A percentile compares a stretch with the other conserved stretches of the same genome.
phyloP scores from a whole-genome alignment of 345 rosid species.

The Heritiera littoralis region DNA sequence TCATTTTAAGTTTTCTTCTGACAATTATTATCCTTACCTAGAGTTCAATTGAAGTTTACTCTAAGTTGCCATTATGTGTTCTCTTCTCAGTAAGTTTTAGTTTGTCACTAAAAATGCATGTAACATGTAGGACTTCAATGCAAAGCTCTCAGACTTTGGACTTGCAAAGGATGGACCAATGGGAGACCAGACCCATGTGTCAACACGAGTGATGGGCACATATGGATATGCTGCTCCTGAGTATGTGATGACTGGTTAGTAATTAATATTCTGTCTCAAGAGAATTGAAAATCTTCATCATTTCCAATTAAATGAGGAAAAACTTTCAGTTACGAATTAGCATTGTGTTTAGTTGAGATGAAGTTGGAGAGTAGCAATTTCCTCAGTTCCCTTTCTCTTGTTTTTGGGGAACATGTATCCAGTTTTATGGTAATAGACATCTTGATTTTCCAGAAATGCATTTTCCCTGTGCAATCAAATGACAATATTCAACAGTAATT shows the following conservation, averaged over 20 bases:
- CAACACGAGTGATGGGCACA: constrained; percentile 98
- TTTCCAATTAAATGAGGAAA: constrained; percentile 1
- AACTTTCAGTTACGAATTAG: not conserved
- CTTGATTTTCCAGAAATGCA: not conserved
- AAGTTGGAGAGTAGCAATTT: not conserved
- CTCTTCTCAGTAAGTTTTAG: constrained; percentile 1
- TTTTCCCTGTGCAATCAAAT: not conserved
- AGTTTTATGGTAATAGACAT: not conserved
- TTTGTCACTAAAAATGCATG: constrained; percentile 29
- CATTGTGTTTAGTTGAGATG: not conserved
- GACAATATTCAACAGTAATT: not conserved
- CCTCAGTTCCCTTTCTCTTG: not conserved
- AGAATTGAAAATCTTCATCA: constrained; percentile 11
- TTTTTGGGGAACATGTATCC: not conserved
- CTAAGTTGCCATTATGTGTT: not conserved
- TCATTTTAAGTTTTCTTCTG: not conserved
- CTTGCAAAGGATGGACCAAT: constrained; percentile 98
- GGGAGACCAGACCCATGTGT: constrained; percentile 99
- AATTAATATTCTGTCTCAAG: constrained; percentile 11
- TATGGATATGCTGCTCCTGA: constrained; percentile 99
- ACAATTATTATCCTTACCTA: not conserved
- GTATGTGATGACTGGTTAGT: constrained; percentile 91
- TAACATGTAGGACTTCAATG: constrained; percentile 70
- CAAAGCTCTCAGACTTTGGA: constrained; percentile 96
- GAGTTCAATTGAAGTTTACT: constrained; percentile 12